Evolutionary conservation across 768 basidiomycete species (phyloP), one percentile per base, ranked within the genome.

Genomic region (Harrya chromipes): DNA sequence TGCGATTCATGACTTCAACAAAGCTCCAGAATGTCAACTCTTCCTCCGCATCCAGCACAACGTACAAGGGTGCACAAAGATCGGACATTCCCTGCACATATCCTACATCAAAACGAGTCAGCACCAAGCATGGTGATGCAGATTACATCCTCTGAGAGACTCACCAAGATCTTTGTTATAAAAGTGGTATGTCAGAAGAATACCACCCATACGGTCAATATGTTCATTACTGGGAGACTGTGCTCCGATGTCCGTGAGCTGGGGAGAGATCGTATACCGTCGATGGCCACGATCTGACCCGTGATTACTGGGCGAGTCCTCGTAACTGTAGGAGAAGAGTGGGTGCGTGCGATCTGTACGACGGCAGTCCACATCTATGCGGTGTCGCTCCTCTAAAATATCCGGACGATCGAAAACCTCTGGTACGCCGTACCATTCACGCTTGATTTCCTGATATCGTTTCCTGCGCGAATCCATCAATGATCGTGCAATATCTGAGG

Each of bases 1-100:
- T 97, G 48, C 90, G 84, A 61, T 89, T 79, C 97, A 99, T 98
- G 54, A 94, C 82, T 55, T 87, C 82, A 19, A 90, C 93, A 62
- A 99, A 93, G 62, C 92, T 93, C 94, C 94, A 97, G 70, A 97
- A 98, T 2, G 90, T 91, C 70, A 91, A 69, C 46, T 87, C 88
- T 61, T 95, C 94, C 55, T 97, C 87, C 7, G 83, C 89, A 45
- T 79, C 84, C 80, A 90, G 85, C 14, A 94, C 90, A 21, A 98
- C 85, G 62, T 97, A 98, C 6, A 98, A 70, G 12, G 97, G 97
- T 4, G 91, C 87, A 58, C 90, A 90, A 13, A 99, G 79, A 69
- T 99, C 97, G 3, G 90, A 93, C 97, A 98, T 98, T 27, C 97
- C 97, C 69, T 98, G 97, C 5, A 98, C 97, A 66, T 98, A 97